phyloP scores from a whole-genome alignment of 2,329 filamentous ascomycete species.

The Chaetomium strumarium region DNA sequence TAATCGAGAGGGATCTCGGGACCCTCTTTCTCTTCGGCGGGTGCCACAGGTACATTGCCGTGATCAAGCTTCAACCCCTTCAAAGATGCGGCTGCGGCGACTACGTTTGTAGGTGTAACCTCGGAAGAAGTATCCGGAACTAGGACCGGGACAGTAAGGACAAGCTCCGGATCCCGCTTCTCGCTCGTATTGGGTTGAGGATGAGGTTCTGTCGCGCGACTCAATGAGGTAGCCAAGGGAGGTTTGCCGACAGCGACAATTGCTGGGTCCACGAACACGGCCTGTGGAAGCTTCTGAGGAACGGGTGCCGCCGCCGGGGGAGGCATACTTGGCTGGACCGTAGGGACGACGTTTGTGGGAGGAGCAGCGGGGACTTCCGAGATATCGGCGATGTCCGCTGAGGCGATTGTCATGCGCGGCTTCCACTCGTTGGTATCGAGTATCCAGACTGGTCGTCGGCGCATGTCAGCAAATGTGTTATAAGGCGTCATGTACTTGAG shows the following conservation, averaged over 20 bases:
- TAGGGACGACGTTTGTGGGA: slow-evolving; percentile 25
- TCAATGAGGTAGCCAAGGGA: slow-evolving; percentile 26
- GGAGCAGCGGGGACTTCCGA: slow-evolving; percentile 28
- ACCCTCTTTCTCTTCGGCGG: slow-evolving; percentile 19
- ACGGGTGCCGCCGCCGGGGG: slow-evolving; percentile 4
- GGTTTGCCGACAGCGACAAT: slow-evolving; percentile 63
- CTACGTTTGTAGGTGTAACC: slow-evolving; percentile 19
- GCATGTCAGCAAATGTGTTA: not conserved
- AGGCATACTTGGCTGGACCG: slow-evolving; percentile 3
- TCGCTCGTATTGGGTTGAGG: slow-evolving; percentile 29
- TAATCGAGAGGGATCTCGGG: slow-evolving; percentile 21
- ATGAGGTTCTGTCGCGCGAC: slow-evolving; percentile 19
- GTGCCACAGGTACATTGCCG: slow-evolving; percentile 5
- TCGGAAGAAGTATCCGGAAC: slow-evolving; percentile 8
- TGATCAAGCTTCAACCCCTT: slow-evolving; percentile 24
- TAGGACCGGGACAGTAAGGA: slow-evolving; percentile 17
- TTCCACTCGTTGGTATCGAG: slow-evolving; percentile 36
- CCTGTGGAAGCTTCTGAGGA: slow-evolving; percentile 19
- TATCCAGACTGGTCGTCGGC: slow-evolving; percentile 32
- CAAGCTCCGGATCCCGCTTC: slow-evolving; percentile 29
- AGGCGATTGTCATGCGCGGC: slow-evolving; percentile 41
- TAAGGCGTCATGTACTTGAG: not conserved
- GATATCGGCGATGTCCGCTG: slow-evolving; percentile 41
- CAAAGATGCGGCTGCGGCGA: slow-evolving; percentile 22
- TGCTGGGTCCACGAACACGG: slow-evolving; percentile 69